A percentile compares a stretch with the other conserved stretches of the same genome.
These are phyloP conservation scores for Epithele typhae DNA, from an alignment of 768 basidiomycete species.

Conservation along the genomic window DNA sequence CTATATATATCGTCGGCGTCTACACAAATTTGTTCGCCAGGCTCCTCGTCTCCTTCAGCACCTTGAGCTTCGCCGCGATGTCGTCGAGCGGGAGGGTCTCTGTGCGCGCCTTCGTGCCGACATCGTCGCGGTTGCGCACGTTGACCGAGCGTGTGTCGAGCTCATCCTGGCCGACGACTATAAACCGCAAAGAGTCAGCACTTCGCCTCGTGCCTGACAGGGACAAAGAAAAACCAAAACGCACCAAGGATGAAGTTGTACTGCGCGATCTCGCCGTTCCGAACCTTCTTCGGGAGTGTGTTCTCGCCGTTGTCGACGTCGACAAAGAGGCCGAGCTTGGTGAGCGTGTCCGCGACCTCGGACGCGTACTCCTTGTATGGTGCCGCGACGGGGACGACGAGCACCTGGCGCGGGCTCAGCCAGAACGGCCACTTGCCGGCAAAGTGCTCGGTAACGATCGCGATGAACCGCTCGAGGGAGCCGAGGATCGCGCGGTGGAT, in stretches of 20 bases:
- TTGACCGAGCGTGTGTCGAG: slow-evolving; percentile 85
- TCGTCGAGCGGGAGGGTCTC: slow-evolving; percentile 73
- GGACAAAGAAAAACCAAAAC: not conserved
- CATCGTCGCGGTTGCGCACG: slow-evolving; percentile 92
- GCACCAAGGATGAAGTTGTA: slow-evolving; percentile 96
- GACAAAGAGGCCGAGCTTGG: slow-evolving; percentile 70
- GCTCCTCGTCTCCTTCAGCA: slow-evolving; percentile 58
- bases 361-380: slow-evolving; percentile 91
- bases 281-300: slow-evolving; percentile 94
- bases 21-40: slow-evolving; percentile 46
- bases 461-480: slow-evolving; percentile 91
- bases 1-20: too few species aligned
- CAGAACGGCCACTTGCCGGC: slow-evolving; percentile 99
- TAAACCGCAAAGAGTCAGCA: not conserved
- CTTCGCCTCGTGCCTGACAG: too few species aligned
- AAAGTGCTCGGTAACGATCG: slow-evolving; percentile 95
- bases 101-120: slow-evolving; percentile 76
- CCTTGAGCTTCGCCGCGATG: slow-evolving; percentile 62
- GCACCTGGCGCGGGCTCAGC: slow-evolving; percentile 93
- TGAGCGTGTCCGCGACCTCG: slow-evolving; percentile 68
- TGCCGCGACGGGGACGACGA: slow-evolving; percentile 90
- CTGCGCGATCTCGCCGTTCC: slow-evolving; percentile 95
- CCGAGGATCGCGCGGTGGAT: slow-evolving; percentile 97
- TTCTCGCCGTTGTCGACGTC: slow-evolving; percentile 92
- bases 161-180: slow-evolving; percentile 96